phyloP scores from a whole-genome alignment of 345 rosid genomes.

The Adansonia digitata region DNA sequence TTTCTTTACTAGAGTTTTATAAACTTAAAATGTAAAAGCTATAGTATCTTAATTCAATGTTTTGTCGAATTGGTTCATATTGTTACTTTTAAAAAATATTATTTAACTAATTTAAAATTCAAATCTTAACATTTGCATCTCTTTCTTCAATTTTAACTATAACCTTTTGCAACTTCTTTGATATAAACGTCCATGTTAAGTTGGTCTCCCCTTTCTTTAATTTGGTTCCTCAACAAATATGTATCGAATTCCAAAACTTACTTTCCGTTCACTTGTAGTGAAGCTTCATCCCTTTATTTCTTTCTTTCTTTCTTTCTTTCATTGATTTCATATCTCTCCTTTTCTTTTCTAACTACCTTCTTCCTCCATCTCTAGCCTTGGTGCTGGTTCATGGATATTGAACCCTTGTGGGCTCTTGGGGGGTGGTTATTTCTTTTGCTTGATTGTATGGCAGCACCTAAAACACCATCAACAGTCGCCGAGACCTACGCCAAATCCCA shows the following conservation, averaged over 20 bases:
- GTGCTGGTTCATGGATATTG: slow-evolving; percentile 99
- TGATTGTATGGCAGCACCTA: slow-evolving; percentile 82
- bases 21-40: neutral
- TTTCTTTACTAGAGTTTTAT: neutral
- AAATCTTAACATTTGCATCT: too few relatives aligned
- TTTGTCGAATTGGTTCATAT: too few relatives aligned
- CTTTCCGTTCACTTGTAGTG: slow-evolving; percentile 42
- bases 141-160: too few relatives aligned
- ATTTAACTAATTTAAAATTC: too few relatives aligned
- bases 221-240: slow-evolving; percentile 41
- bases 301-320: neutral
- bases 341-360: neutral
- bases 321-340: neutral
- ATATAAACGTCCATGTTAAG: slow-evolving; percentile 30
- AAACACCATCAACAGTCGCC: slow-evolving; percentile 23
- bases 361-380: slow-evolving; percentile 24
- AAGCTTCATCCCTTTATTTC: slow-evolving; percentile 13
- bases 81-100: too few relatives aligned
- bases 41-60: too few relatives aligned
- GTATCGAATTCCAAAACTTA: slow-evolving; percentile 49
- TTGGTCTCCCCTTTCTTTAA: slow-evolving; percentile 13
- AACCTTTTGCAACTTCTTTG: too few relatives aligned
- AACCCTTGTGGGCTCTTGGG: slow-evolving; percentile 93
- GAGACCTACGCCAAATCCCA: slow-evolving; percentile 34
- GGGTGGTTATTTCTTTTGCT: slow-evolving; percentile 67